phyloP scores from a whole-genome alignment of 2,329 filamentous ascomycete genomes.

The Chaetomium sp. region DNA sequence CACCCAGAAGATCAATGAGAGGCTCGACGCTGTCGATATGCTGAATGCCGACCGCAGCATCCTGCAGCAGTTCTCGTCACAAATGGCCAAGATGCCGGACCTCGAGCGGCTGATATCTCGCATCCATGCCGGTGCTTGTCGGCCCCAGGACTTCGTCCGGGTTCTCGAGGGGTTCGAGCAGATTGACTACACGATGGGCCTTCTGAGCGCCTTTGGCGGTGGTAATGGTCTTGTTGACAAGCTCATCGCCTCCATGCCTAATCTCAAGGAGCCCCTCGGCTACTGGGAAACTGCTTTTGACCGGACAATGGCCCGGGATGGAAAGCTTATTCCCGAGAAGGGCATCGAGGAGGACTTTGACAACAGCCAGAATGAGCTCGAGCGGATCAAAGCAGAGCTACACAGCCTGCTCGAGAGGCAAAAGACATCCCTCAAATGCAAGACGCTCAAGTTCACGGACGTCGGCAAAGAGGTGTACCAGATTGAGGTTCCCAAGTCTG shows the following conservation, averaged over 20 bases:
- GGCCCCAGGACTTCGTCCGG: slow-evolving; percentile 86
- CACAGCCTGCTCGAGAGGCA: slow-evolving; percentile 70
- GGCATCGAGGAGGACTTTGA: slow-evolving; percentile 95
- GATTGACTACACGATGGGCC: slow-evolving; percentile 88
- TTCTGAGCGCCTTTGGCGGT: slow-evolving; percentile 73
- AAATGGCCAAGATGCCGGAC: slow-evolving; percentile 89
- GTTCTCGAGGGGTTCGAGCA: slow-evolving; percentile 97
- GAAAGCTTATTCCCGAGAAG: slow-evolving; percentile 80
- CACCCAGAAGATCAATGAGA: slow-evolving; percentile 84
- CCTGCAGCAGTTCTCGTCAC: slow-evolving; percentile 84
- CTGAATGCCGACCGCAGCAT: slow-evolving; percentile 80
- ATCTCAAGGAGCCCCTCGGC: slow-evolving; percentile 71
- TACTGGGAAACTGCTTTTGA: slow-evolving; percentile 95
- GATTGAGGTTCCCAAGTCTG: slow-evolving; percentile 80
- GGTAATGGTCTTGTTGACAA: slow-evolving; percentile 83
- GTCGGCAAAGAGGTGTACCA: slow-evolving; percentile 98
- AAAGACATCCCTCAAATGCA: slow-evolving; percentile 73
- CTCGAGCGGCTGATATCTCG: slow-evolving; percentile 91
- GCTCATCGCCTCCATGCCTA: slow-evolving; percentile 81
- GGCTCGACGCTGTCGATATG: slow-evolving; percentile 90
- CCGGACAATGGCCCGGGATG: slow-evolving; percentile 73
- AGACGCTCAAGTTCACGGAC: slow-evolving; percentile 73
- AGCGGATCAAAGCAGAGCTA: slow-evolving; percentile 73
- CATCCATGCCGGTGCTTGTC: slow-evolving; percentile 89
- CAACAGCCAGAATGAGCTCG: slow-evolving; percentile 73